These are phyloP conservation scores for Vigna mungo DNA, from an alignment of 306 rosid genomes.

Conservation along the genomic window DNA sequence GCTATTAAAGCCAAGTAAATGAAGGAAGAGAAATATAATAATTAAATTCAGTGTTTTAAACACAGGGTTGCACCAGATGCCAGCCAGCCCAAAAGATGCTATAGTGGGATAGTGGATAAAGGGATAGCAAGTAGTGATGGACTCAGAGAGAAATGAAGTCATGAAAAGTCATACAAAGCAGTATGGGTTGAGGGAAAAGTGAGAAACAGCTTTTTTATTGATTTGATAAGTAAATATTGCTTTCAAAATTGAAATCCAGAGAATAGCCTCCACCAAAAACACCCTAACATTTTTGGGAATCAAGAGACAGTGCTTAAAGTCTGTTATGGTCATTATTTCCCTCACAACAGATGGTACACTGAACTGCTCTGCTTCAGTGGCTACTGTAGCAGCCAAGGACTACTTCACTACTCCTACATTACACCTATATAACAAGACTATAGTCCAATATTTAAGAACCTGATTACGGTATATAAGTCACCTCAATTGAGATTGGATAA, in stretches of 20 bases:
- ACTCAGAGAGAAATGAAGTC: neutral
- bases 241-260: neutral
- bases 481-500: conserved; percentile 17
- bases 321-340: neutral
- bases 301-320: neutral
- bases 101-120: neutral
- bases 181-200: neutral
- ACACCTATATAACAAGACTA: neutral
- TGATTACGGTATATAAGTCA: conserved; percentile 13
- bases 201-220: neutral
- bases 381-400: neutral
- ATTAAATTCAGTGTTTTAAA: neutral
- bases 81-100: neutral
- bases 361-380: neutral
- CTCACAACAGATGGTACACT: neutral
- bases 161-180: neutral
- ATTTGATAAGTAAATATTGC: neutral
- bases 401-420: neutral
- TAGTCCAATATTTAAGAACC: neutral
- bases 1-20: neutral
- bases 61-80: neutral
- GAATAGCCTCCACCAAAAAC: neutral
- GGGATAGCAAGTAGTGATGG: neutral
- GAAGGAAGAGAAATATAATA: neutral
- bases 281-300: neutral